Evolutionary conservation across 768 basidiomycete species (phyloP), one percentile per base, ranked within the genome.

Genomic region (Russula vinacea): DNA sequence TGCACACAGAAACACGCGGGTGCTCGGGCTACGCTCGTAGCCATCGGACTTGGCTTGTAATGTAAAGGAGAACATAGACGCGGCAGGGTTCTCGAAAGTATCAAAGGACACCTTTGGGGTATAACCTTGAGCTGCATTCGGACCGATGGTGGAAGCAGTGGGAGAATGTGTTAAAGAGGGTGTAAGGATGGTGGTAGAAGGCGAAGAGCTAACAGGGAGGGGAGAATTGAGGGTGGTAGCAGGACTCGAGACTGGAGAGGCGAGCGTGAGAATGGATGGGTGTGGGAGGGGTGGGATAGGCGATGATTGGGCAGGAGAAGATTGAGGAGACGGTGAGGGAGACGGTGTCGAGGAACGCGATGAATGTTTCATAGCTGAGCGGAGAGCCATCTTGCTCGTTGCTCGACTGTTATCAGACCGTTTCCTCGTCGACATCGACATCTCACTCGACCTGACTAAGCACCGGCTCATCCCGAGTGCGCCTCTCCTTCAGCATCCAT

Each of bases 1-100:
- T 0, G 95, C 95, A 64, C 94, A 95, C 0, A 97, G 80, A 74
- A 93, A 98, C 1, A 91, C 91, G 0, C 96, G 82, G 0, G 94
- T 95, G 57, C 84, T 84, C 33, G 88, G 80, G 3, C 80, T 86
- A 35, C 92, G 82, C 49, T 78, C 77, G 74, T 94, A 98, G 2
- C 89, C 89, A 1, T 88, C 90, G 9, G 85, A 87, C 74, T 95
- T 92, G 22, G 90, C 92, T 71, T 84, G 86, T 16, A 94, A 82
- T 0, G 92, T 92, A 71, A 86, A 92, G n/a, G 85, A 88, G 76
- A 94, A 93, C 89, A 94, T 90, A 72, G 83, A 82, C 8, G 88
- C 88, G 29, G 80, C 83, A 13, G 86, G 81, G 73, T 92, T 90
- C 76, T 92, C 90, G 61, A 94, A 91, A 0, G 91, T 93, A 73